phyloP scores from a whole-genome alignment of 345 rosid genomes.

The Citrus sinensis region DVS_A1.0 CM039163.1:51082001-51082500 shows the following conservation, averaged over 20 bases:
- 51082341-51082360: background rate
- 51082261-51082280: background rate
- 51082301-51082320: background rate
- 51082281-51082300: background rate
- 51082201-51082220: background rate
- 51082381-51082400: background rate
- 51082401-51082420: constrained; percentile 51
- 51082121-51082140: background rate
- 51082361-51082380: background rate
- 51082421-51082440: constrained; percentile 76
- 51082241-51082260: background rate
- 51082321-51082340: no score
- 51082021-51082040: no score
- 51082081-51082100: no score
- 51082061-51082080: background rate
- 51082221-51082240: background rate
- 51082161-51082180: background rate
- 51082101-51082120: background rate
- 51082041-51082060: background rate
- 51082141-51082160: background rate
- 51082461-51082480: constrained; percentile 72
- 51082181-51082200: background rate
- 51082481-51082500: constrained; percentile 69
- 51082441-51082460: constrained; percentile 75
- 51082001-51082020: background rate